Conservation (phyloP, 176 grass and related monocot species). For the Oryza nivara region DNA sequence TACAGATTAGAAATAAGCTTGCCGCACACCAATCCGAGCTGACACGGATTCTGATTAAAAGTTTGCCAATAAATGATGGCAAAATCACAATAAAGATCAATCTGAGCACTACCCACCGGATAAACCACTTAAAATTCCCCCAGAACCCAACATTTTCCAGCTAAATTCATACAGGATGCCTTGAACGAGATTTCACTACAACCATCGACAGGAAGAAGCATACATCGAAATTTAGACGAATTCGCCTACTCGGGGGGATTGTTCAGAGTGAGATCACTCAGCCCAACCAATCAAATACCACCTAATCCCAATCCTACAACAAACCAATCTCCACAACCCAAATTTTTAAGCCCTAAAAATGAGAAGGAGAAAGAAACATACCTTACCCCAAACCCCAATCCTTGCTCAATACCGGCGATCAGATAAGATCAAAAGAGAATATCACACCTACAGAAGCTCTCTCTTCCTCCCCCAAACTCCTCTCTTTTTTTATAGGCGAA, state of each 20-base stretch:
- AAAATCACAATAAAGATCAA: not conserved
- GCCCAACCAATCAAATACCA: not conserved
- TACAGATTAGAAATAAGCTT: not conserved
- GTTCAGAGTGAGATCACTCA: not conserved
- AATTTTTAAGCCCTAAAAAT: too few species aligned
- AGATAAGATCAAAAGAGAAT: not conserved
- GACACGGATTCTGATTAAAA: not conserved
- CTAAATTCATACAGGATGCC: not conserved
- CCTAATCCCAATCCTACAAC: not conserved
- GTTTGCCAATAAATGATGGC: not conserved
- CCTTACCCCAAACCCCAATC: conserved; percentile 19
- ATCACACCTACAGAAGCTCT: not conserved
- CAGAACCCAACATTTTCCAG: not conserved
- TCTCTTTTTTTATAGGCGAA: conserved; percentile 44
- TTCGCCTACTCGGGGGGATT: not conserved
- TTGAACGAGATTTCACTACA: conserved; percentile 1
- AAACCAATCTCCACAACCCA: not conserved
- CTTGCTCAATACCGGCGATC: not conserved
- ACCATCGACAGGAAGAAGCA: not conserved
- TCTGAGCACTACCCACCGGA: not conserved
- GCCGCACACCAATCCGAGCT: not conserved
- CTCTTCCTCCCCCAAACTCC: not conserved
- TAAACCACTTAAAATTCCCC: not conserved
- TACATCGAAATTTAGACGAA: conserved; percentile 2
- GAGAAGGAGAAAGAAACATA: conserved; percentile 23